These are phyloP conservation scores for Backusella australiensis DNA, from an alignment of 192 early-diverging fungal genomes.

Conservation along the genomic window DNA sequence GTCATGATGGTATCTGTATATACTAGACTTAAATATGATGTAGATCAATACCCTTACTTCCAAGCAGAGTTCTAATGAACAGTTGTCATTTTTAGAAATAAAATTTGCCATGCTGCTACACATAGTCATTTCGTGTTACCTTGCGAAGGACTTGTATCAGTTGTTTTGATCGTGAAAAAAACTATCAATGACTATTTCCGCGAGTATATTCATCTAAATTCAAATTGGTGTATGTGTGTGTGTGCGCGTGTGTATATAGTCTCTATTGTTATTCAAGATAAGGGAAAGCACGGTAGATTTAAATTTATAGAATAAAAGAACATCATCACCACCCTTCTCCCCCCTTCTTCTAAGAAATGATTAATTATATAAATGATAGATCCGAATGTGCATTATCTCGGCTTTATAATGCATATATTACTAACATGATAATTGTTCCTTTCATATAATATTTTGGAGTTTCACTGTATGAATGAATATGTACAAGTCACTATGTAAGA, in stretches of 20 bases:
- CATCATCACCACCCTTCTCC: not conserved
- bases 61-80: not conserved
- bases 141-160: not conserved
- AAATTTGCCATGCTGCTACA: not conserved
- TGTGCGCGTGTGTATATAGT: not conserved
- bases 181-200: not conserved
- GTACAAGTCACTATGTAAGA: not conserved
- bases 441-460: not conserved
- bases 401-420: not conserved
- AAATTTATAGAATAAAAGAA: not conserved
- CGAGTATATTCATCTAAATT: not conserved
- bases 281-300: not conserved
- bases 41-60: not conserved
- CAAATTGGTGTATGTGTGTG: not conserved
- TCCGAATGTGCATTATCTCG: not conserved
- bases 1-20: not conserved
- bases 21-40: not conserved
- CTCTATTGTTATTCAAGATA: not conserved
- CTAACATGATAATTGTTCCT: not conserved
- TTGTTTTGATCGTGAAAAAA: constrained; percentile 5
- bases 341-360: not conserved
- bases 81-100: not conserved
- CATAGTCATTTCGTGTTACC: not conserved
- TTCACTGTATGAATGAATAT: not conserved
- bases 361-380: not conserved